A percentile compares a stretch with the other conserved stretches of the same genome.
Conservation (phyloP, 2,329 filamentous ascomycete species). For the Ophiocordyceps camponoti-rufipedis region DNA sequence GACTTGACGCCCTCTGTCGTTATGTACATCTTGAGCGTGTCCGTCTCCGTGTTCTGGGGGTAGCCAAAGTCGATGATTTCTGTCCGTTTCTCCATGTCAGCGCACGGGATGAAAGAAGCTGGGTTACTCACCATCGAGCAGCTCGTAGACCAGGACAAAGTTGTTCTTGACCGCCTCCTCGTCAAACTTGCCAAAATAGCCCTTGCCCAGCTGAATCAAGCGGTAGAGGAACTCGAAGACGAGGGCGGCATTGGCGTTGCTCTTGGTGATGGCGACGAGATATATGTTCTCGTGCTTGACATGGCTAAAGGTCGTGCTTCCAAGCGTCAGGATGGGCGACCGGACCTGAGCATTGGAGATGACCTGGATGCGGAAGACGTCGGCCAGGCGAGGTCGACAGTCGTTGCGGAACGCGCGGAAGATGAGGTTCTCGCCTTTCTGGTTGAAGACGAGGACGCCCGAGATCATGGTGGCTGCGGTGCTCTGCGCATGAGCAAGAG, state of each 20-base stretch:
- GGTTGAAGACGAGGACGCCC: constrained; percentile 94
- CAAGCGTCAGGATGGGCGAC: constrained; percentile 90
- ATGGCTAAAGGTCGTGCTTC: constrained; percentile 97
- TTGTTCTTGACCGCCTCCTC: constrained; percentile 99
- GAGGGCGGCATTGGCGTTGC: constrained; percentile 94
- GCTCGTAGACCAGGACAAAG: constrained; percentile 95
- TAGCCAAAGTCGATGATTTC: constrained; percentile 99
- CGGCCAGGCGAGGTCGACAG: constrained; percentile 89
- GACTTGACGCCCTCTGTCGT: constrained; percentile 98
- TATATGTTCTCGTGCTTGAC: constrained; percentile 99
- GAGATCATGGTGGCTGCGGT: constrained; percentile 58
- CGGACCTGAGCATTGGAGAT: constrained; percentile 96
- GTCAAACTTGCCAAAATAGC: constrained; percentile 98
- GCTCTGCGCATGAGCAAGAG: background rate
- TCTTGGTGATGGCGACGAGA: constrained; percentile 91
- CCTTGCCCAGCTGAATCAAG: constrained; percentile 73
- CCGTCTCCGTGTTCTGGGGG: constrained; percentile 95
- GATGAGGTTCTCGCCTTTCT: constrained; percentile 99
- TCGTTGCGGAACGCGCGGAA: constrained; percentile 98
- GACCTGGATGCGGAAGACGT: constrained; percentile 98
- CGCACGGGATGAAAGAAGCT: no score
- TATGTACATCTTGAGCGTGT: constrained; percentile 99
- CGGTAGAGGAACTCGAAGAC: constrained; percentile 97
- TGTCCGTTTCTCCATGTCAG: constrained; percentile 14
- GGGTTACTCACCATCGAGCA: constrained; percentile 56